Evolutionary conservation across 345 rosid species (phyloP).

Genomic region (Gossypium australe): DNA sequence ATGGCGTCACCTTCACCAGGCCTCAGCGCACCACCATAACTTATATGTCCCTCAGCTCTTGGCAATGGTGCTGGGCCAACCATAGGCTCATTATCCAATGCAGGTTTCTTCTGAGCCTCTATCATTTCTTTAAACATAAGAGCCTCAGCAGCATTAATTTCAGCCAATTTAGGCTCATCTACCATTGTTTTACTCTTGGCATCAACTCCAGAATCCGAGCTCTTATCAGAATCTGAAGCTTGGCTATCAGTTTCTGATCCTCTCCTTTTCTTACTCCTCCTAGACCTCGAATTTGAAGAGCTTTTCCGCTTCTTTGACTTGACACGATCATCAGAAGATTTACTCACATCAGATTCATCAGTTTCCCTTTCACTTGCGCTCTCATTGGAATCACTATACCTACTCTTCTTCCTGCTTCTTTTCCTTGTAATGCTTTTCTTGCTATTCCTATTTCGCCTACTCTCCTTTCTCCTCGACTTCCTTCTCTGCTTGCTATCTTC

Average conservation of each 20-base stretch:
- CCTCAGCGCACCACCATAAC: slow-evolving; percentile 95
- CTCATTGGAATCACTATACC: slow-evolving; percentile 39
- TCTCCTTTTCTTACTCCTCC: slow-evolving; percentile 33
- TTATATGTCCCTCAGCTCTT: slow-evolving; percentile 88
- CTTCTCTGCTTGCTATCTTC: slow-evolving; percentile 36
- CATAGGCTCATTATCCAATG: slow-evolving; percentile 50
- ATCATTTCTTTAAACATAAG: slow-evolving; percentile 66
- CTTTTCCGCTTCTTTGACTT: slow-evolving; percentile 42
- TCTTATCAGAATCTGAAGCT: slow-evolving; percentile 16
- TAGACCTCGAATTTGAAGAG: slow-evolving; percentile 23
- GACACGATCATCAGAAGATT: slow-evolving; percentile 28
- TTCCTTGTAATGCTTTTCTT: slow-evolving; percentile 26
- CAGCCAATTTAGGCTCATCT: slow-evolving; percentile 45
- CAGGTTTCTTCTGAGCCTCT: slow-evolving; percentile 75
- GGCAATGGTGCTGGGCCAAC: slow-evolving; percentile 96
- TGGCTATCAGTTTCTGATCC: slow-evolving; percentile 39
- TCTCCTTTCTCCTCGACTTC: slow-evolving; percentile 30
- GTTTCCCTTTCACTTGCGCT: slow-evolving; percentile 30
- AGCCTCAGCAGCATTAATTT: slow-evolving; percentile 64
- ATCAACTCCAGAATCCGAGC: slow-evolving; percentile 38
- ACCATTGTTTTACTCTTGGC: slow-evolving; percentile 17
- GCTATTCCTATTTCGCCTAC: slow-evolving; percentile 27
- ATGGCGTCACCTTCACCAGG: slow-evolving; percentile 99
- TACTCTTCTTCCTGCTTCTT: slow-evolving; percentile 28
- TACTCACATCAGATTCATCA: slow-evolving; percentile 29